Percentiles rank a stretch among this genome's conserved stretches.
Conservation (phyloP, 306 rosid genomes). For the Prunus kanzakura region DNA sequence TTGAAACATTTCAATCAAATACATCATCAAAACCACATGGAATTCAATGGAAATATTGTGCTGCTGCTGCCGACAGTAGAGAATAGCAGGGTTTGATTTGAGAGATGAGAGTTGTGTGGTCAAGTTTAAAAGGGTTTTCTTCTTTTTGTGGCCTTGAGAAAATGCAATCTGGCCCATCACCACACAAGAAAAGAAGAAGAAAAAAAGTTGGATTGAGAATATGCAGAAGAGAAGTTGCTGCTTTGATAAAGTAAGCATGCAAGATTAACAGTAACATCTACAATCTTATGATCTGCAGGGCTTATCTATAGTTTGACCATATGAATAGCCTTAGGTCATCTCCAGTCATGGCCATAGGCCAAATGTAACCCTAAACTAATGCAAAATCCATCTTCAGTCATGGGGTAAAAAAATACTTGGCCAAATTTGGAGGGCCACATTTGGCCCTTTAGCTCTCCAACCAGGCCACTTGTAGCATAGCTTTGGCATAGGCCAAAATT, state of each 20-base stretch:
- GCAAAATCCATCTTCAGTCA: too few relatives aligned
- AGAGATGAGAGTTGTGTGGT: neutral
- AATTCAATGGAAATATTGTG: neutral
- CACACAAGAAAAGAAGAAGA: neutral
- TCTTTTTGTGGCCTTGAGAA: neutral
- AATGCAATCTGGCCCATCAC: slow-evolving; percentile 2
- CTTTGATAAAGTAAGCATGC: slow-evolving; percentile 12
- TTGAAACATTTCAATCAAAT: neutral
- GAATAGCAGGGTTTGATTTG: neutral
- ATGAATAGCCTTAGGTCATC: too few relatives aligned
- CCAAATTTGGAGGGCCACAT: too few relatives aligned
- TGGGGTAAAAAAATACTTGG: too few relatives aligned
- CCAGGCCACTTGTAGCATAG: too few relatives aligned
- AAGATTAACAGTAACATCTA: slow-evolving; percentile 10
- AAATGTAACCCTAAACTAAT: too few relatives aligned
- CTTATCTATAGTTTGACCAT: neutral
- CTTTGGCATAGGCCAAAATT: too few relatives aligned
- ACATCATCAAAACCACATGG: neutral
- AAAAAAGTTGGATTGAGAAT: neutral
- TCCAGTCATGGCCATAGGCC: too few relatives aligned
- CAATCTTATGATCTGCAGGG: neutral
- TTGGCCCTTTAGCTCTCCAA: too few relatives aligned
- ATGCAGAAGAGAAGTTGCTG: neutral
- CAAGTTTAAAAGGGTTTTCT: slow-evolving; percentile 8
- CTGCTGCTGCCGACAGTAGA: neutral